phyloP scores from a whole-genome alignment of 2,329 filamentous ascomycete species.

The Epichloe coenophiala region DNA sequence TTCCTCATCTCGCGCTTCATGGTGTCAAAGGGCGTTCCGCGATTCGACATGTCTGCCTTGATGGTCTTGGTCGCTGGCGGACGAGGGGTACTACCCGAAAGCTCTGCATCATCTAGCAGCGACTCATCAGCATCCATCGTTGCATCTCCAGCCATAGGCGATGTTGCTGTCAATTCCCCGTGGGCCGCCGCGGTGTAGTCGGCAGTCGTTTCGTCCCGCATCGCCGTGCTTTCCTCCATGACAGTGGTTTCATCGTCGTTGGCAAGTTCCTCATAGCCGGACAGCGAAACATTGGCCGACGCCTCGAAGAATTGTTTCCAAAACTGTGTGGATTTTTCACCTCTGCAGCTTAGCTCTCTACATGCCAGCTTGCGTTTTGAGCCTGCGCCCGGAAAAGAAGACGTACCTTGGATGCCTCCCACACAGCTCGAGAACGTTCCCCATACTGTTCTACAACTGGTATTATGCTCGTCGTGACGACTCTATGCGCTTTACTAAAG shows the following conservation, averaged over 20 bases:
- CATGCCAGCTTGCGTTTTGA: background rate
- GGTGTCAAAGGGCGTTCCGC: constrained; percentile 65
- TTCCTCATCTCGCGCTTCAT: constrained; percentile 53
- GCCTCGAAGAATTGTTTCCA: constrained; percentile 99
- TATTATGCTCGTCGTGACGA: constrained; percentile 85
- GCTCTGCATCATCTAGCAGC: constrained; percentile 48
- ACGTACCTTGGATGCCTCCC: constrained; percentile 83
- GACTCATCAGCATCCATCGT: constrained; percentile 43
- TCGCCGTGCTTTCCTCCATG: constrained; percentile 37
- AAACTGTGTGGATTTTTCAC: constrained; percentile 43
- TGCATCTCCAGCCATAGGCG: constrained; percentile 17
- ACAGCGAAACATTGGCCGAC: constrained; percentile 91
- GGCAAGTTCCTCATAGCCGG: constrained; percentile 76
- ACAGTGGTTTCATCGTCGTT: constrained; percentile 48
- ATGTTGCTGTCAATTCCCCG: constrained; percentile 24
- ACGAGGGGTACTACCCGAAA: constrained; percentile 56
- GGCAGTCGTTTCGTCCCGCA: constrained; percentile 41
- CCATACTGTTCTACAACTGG: constrained; percentile 92
- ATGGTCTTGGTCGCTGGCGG: constrained; percentile 37
- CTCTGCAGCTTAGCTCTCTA: background rate
- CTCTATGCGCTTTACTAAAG: constrained; percentile 91
- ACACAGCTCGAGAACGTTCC: constrained; percentile 83
- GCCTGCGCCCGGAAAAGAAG: background rate
- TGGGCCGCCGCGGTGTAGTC: constrained; percentile 32
- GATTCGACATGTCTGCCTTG: constrained; percentile 44